phyloP scores from a whole-genome alignment of 306 rosid genomes.

The Cucurbita moschata region DNA sequence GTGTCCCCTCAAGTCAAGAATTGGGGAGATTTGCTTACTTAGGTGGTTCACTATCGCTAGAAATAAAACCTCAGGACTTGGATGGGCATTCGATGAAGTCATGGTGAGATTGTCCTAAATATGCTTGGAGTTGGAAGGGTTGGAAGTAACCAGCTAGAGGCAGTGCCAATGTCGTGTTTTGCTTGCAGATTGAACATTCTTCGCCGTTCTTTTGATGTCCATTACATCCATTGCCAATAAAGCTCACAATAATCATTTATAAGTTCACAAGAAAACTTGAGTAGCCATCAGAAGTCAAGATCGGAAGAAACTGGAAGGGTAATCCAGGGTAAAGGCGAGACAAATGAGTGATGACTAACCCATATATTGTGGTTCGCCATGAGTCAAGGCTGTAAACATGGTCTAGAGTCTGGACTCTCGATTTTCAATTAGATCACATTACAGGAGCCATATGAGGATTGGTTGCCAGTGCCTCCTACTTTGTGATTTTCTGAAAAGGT shows the following conservation, averaged over 20 bases:
- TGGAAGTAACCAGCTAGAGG: background rate
- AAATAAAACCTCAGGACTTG: background rate
- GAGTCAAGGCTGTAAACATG: background rate
- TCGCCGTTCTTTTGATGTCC: background rate
- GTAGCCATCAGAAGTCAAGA: background rate
- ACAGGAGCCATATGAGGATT: background rate
- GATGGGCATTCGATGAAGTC: background rate
- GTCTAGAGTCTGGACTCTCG: background rate
- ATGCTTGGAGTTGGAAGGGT: background rate
- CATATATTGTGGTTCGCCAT: background rate
- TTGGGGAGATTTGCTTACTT: background rate
- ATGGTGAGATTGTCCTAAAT: background rate
- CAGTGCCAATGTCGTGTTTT: background rate
- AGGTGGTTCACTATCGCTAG: background rate
- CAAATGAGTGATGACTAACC: background rate
- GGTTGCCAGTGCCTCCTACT: background rate
- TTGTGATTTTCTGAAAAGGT: background rate
- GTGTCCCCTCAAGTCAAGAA: too few species aligned
- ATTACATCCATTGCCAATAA: background rate
- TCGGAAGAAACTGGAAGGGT: too few species aligned
- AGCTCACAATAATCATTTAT: background rate
- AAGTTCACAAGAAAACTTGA: background rate
- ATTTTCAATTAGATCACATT: background rate
- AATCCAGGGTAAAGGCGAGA: background rate
- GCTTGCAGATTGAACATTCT: background rate